Conservation (phyloP, 257 asterid species). For the Schizonepeta tenuifolia region DNA sequence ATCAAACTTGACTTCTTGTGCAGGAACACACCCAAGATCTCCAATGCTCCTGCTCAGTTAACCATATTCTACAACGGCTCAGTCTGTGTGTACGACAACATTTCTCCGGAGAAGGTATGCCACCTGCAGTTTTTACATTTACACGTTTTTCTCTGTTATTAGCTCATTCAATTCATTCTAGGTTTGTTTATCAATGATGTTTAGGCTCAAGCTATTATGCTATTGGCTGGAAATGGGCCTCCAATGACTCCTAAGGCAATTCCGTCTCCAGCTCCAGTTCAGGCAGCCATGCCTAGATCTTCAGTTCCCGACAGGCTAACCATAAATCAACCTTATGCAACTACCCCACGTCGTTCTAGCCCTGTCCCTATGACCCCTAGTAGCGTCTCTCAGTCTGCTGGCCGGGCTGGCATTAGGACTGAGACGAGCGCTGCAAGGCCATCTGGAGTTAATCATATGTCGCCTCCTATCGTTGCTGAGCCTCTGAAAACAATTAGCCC, state of each 20-base stretch:
- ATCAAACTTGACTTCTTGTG: conserved; percentile 23
- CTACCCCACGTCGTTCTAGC: conserved; percentile 43
- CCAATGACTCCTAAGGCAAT: conserved; percentile 41
- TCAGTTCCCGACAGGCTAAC: conserved; percentile 45
- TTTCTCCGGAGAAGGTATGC: conserved; percentile 83
- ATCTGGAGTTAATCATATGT: conserved; percentile 30
- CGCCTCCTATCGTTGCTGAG: conserved; percentile 46
- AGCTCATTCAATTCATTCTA: neutral
- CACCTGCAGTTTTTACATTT: neutral
- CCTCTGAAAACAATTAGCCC: conserved; percentile 45
- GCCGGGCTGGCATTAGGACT: conserved; percentile 32
- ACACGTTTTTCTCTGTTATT: neutral
- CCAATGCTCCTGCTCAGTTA: conserved; percentile 71
- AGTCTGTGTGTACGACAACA: conserved; percentile 73
- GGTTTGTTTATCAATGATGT: conserved; percentile 18
- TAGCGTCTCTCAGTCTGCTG: conserved; percentile 41
- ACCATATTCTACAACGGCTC: conserved; percentile 89
- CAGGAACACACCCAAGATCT: conserved; percentile 53
- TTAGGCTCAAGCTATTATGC: conserved; percentile 95
- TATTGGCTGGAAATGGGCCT: conserved; percentile 86
- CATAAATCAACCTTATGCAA: conserved; percentile 42
- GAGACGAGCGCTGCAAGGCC: conserved; percentile 40
- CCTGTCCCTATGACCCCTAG: conserved; percentile 43
- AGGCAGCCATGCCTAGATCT: conserved; percentile 46
- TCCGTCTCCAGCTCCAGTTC: conserved; percentile 49